phyloP scores from a whole-genome alignment of 2,329 filamentous ascomycete genomes.

The Colletotrichum musae region DNA sequence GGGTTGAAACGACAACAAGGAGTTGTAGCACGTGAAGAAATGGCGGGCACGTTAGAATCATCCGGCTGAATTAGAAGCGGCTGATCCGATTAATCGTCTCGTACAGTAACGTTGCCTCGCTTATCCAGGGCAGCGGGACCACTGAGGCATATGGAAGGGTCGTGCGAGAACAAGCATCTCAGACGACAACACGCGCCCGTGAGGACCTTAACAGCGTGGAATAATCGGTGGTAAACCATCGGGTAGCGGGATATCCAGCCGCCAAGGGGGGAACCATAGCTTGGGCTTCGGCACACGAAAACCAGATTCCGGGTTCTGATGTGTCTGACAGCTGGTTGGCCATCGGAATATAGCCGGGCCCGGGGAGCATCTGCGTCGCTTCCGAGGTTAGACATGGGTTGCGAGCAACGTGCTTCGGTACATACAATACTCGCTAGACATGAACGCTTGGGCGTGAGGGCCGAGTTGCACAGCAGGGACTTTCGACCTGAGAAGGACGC shows the following conservation, averaged over 20 bases:
- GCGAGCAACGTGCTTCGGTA: background rate
- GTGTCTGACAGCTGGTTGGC: background rate
- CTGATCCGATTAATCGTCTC: background rate
- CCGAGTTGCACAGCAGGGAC: slow-evolving; percentile 12
- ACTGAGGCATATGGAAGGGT: background rate
- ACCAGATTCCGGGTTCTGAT: background rate
- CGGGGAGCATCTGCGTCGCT: background rate
- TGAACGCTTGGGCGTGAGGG: background rate
- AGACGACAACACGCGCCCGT: background rate
- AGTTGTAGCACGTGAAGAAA: too few relatives aligned
- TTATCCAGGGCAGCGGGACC: background rate
- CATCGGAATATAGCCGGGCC: background rate
- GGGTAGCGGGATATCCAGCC: background rate
- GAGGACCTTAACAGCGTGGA: background rate
- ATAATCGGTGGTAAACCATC: background rate
- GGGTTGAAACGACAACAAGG: too few relatives aligned
- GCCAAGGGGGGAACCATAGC: background rate
- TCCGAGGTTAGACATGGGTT: slow-evolving; percentile 11
- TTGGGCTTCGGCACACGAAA: background rate
- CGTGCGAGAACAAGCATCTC: background rate
- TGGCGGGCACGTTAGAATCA: too few relatives aligned
- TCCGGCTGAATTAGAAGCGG: too few relatives aligned
- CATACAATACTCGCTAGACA: background rate
- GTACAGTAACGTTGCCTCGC: background rate
- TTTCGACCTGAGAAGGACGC: background rate